These are phyloP conservation scores for Phlegmacium glaucopus DNA, from an alignment of 768 basidiomycete species.

Conservation along the genomic window DNA sequence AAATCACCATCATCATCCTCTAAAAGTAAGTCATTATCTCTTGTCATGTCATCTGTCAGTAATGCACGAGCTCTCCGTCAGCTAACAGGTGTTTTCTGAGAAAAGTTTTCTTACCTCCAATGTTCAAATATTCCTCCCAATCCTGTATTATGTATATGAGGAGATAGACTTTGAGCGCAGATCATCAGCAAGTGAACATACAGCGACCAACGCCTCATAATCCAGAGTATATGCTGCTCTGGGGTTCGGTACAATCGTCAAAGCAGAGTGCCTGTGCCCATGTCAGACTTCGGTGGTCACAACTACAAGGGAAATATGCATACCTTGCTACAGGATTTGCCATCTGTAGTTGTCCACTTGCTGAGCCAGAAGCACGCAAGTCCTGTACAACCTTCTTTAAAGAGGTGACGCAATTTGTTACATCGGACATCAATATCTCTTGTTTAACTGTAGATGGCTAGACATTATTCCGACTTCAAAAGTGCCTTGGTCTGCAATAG, in stretches of 20 bases:
- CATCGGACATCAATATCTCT: constrained; percentile 79
- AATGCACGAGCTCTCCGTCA: not conserved
- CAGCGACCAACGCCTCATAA: constrained; percentile 63
- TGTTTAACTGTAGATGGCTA: constrained; percentile 58
- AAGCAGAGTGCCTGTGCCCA: constrained; percentile 39
- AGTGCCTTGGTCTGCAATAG: not conserved
- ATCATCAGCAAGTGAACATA: constrained; percentile 27
- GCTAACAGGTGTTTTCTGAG: not conserved
- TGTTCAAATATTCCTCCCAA: constrained; percentile 61
- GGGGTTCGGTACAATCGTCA: constrained; percentile 53
- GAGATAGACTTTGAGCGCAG: too few species aligned
- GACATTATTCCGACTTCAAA: not conserved
- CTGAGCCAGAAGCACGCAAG: constrained; percentile 40
- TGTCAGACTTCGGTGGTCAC: not conserved
- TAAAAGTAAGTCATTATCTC: constrained; percentile 6
- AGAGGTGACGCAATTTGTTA: constrained; percentile 70
- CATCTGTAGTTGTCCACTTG: constrained; percentile 65
- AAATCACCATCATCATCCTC: constrained; percentile 50
- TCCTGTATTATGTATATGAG: constrained; percentile 32
- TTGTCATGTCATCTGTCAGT: constrained; percentile 9
- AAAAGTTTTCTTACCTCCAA: constrained; percentile 32
- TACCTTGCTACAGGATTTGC: constrained; percentile 64
- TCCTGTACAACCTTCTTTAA: constrained; percentile 80
- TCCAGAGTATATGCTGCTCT: constrained; percentile 47
- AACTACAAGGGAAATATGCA: constrained; percentile 11